phyloP scores from a whole-genome alignment of 2,329 filamentous ascomycete species.

The Scedosporium dehoogii region DNA sequence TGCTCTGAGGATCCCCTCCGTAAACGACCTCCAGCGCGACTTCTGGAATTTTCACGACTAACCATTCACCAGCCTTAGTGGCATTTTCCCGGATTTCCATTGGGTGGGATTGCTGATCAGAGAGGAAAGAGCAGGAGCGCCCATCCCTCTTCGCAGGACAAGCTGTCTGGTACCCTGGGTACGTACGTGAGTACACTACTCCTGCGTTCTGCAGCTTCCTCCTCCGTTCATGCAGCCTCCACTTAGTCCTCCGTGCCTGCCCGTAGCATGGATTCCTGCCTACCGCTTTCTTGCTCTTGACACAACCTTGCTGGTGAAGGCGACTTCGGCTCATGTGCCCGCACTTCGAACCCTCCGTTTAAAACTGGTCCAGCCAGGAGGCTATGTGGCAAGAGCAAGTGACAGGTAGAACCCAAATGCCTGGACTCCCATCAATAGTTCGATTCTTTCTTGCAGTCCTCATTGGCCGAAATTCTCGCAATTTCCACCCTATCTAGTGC shows the following conservation, averaged over 20 bases:
- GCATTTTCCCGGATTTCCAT: not conserved
- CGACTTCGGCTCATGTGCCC: not conserved
- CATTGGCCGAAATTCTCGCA: conserved; percentile 4
- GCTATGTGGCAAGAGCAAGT: not conserved
- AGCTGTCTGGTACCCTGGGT: not conserved
- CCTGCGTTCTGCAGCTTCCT: not conserved
- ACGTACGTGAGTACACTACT: not conserved
- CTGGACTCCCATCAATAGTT: not conserved
- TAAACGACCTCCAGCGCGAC: not conserved
- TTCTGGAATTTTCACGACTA: not conserved
- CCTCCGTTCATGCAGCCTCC: not conserved
- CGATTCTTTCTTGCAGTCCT: not conserved
- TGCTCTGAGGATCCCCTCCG: too few relatives aligned
- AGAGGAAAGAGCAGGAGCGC: not conserved
- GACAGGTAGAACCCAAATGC: not conserved
- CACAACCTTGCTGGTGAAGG: not conserved
- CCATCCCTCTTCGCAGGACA: not conserved
- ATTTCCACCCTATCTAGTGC: conserved; percentile 4
- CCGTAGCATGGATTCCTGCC: not conserved
- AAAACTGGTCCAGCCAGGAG: not conserved
- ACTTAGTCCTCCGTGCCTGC: not conserved
- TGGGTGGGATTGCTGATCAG: conserved; percentile 1
- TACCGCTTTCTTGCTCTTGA: not conserved
- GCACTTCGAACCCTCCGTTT: not conserved
- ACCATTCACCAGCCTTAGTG: not conserved